Conservation (phyloP, 306 rosid genomes). For the Quercus rubra region DNA sequence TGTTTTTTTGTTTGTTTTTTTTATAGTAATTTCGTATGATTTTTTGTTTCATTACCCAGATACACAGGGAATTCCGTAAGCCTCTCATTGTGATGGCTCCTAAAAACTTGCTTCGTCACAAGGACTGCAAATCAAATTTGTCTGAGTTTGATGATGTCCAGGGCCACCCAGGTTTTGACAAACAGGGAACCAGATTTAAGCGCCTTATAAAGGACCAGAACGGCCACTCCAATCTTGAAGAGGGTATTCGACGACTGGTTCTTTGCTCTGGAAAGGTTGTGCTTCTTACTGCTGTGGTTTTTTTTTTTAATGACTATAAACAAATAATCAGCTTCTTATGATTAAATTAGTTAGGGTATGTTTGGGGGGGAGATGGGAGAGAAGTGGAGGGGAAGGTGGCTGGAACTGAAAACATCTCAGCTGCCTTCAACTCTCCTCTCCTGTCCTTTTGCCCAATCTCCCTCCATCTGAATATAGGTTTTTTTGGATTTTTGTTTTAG, state of each 20-base stretch:
- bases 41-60: conserved; percentile 36
- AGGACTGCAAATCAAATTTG: conserved; percentile 85
- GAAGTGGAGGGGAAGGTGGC: too few species aligned
- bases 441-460: too few species aligned
- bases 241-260: conserved; percentile 82
- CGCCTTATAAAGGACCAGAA: conserved; percentile 93
- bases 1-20: background rate
- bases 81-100: conserved; percentile 97
- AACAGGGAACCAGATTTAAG: conserved; percentile 97
- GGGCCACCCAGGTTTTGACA: conserved; percentile 99
- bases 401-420: too few species aligned
- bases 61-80: conserved; percentile 89
- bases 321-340: background rate
- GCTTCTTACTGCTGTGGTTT: background rate
- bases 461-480: too few species aligned
- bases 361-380: too few species aligned
- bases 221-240: conserved; percentile 63
- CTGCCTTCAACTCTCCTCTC: too few species aligned
- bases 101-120: conserved; percentile 87
- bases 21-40: background rate
- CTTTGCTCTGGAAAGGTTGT: conserved; percentile 95
- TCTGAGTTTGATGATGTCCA: conserved; percentile 97
- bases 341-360: background rate
- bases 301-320: background rate
- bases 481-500: too few species aligned